Conservation (phyloP, 345 rosid genomes). For the Camelina hispida region DNA sequence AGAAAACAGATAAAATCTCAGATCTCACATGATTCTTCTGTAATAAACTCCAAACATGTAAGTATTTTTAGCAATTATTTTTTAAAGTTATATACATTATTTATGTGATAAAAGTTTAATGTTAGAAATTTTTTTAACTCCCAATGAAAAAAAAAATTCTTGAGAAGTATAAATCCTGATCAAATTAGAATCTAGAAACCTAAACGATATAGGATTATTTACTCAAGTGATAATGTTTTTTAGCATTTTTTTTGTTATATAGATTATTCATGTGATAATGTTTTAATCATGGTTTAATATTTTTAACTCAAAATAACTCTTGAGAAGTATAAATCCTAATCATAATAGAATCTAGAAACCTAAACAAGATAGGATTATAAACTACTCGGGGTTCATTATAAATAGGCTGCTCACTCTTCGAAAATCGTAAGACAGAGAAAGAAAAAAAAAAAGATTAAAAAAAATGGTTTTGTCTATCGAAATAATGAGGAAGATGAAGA, state of each 20-base stretch:
- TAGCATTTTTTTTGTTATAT: too few relatives aligned
- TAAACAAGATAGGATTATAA: not conserved
- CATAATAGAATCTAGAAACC: not conserved
- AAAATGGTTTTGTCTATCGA: not conserved
- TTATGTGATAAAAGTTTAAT: too few relatives aligned
- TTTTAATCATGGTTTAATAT: not conserved
- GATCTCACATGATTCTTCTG: not conserved
- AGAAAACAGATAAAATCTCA: slow-evolving; percentile 2
- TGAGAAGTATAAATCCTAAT: not conserved
- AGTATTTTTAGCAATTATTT: too few relatives aligned
- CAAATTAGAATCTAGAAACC: too few relatives aligned
- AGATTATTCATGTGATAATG: not conserved
- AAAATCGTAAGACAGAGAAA: not conserved
- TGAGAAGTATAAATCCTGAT: too few relatives aligned
- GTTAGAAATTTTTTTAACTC: too few relatives aligned
- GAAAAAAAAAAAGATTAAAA: not conserved
- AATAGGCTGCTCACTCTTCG: too few relatives aligned
- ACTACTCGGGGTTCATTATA: not conserved
- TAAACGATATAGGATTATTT: too few relatives aligned
- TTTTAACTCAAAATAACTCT: not conserved
- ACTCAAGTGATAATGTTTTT: too few relatives aligned
- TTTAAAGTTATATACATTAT: too few relatives aligned
- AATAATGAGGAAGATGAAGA: not conserved
- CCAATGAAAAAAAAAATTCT: too few relatives aligned
- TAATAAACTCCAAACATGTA: too few relatives aligned